Evolutionary conservation across 140 eudicot genomes (phyloP), one percentile per base, ranked within the genome.

Genomic region (Flaveria floridana): DNA sequence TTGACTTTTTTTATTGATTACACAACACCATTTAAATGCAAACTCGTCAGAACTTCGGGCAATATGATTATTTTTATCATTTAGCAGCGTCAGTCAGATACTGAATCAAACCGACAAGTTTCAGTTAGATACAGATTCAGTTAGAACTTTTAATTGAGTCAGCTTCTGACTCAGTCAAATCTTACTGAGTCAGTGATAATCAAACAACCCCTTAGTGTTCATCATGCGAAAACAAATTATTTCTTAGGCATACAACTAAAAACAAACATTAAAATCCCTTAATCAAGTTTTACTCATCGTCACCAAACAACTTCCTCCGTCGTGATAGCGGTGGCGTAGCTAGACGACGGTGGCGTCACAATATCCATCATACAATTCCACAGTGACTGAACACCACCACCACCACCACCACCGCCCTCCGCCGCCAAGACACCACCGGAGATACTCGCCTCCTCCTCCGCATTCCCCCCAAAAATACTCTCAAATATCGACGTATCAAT

Each of bases 221-320:
- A 48, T 16, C 55, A 48, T 48, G 0, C 55, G 13, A 34, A 34
- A 34, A 34, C 41, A 34, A 34, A 34, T 34, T 34, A 34, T 34
- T 34, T 28, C 37, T 4, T 28, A 3, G 37, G 37, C 37, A 30
- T 30, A 30, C 37, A 30, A 30, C 37, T 30, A 30, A 30, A 30
- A 30, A 3, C 37, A 30, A 30, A 30, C 37, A 30, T 30, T 30
- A 30, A 30, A 30, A 30, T 30, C 37, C 37, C 37, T 30, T 30
- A 4, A 30, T 30, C 37, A 30, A 30, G 37, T 30, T 30, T 30
- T 30, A 30, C 37, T 30, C 37, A 30, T 16, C 34, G 3, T 79
- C 78, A 79, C 82, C 73, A 53, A 72, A 55, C 78, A 52, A 79
- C 78, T 46, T 72, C 74, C 52, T 72, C 78, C 37, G 74, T 79